A percentile compares a stretch with the other conserved stretches of the same genome.
Evolutionary conservation across 208 protist genomes (phyloP).

Genomic region (Vickermania spadyakhi): DNA sequence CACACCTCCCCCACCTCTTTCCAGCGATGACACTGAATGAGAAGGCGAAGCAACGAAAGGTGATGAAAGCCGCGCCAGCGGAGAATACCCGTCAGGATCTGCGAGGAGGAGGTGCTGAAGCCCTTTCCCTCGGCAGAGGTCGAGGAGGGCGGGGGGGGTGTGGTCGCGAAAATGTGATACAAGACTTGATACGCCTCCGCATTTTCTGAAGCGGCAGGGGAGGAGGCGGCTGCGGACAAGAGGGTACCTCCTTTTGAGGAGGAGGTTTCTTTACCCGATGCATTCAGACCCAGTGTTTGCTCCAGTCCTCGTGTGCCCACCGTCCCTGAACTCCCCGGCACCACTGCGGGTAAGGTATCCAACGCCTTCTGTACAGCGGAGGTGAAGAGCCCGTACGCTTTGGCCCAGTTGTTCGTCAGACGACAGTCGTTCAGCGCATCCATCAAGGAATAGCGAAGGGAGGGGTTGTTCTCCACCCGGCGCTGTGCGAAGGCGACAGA

Average conservation of each 20-base stretch:
- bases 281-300: not conserved
- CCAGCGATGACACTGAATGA: slow-evolving; percentile 37
- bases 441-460: slow-evolving; percentile 35
- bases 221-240: not conserved
- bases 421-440: slow-evolving; percentile 55
- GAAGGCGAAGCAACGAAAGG: slow-evolving; percentile 53
- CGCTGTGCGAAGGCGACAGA: not conserved
- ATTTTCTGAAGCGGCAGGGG: not conserved
- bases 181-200: not conserved
- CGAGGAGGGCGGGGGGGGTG: not conserved
- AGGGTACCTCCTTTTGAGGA: too few species aligned
- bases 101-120: not conserved
- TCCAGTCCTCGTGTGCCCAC: too few species aligned
- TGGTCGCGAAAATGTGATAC: not conserved
- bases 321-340: too few species aligned
- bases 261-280: not conserved
- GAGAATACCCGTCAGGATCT: slow-evolving; percentile 30
- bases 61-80: slow-evolving; percentile 65
- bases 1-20: slow-evolving; percentile 47
- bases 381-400: slow-evolving; percentile 42
- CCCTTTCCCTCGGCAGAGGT: not conserved
- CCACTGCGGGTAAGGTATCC: not conserved
- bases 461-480: not conserved
- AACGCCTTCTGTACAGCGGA: slow-evolving; percentile 16
- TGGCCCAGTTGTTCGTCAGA: slow-evolving; percentile 43